Base-by-base conservation (phyloP, 2,329 filamentous ascomycete genomes). In the Zymoseptoria passerinii region DNA sequence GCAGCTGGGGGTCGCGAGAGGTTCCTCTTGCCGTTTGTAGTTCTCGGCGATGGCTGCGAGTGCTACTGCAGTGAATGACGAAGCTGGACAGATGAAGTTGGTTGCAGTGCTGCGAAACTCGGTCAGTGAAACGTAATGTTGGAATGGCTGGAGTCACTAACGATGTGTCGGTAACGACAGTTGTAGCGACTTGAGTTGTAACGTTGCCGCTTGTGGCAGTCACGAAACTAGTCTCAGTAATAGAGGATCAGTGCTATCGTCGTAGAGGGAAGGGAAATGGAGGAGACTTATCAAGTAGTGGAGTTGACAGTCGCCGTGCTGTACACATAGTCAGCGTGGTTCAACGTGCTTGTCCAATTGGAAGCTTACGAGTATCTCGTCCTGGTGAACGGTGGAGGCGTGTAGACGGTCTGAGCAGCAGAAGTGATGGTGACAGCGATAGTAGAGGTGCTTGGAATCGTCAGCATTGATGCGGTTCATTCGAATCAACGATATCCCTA, bases 251-350 rank as follows among this genome's bases (percentile, higher is more conserved):
- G 28, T 19, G n/a, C 28, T 10, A 35, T 52, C 6, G 8, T 9
- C 20, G 20, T n/a, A 13, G 35, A 13, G 19, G 9, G 28, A n/a
- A 48, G 4, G 18, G 35, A 27, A 16, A 9, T 16, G 4, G 35
- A 27, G 20, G 50, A 53, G 44, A 23, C 56, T 54, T 58, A 58
- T 58, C 51, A 54, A 51, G 56, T 50, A 28, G 56, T 54, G 2
- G 48, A 19, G 20, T 55, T 54, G 48, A 27, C 29, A 18, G 40
- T 51, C 3, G 48, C 28, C 27, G 50, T 35, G 27, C 29, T 29
- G 19, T n/a, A 18, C 5, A 8, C 18, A 18, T 51, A 35, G 48
- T 48, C 8, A 48, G 54, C 28, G n/a, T 29, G n/a, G 20, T 49
- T 13, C 3, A n/a, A 35, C 40, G 51, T 50, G 48, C 40, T n/a